Conservation (phyloP, 495 filamentous ascomycete genomes). For the Melanomma pulvis-pyrius region DNA sequence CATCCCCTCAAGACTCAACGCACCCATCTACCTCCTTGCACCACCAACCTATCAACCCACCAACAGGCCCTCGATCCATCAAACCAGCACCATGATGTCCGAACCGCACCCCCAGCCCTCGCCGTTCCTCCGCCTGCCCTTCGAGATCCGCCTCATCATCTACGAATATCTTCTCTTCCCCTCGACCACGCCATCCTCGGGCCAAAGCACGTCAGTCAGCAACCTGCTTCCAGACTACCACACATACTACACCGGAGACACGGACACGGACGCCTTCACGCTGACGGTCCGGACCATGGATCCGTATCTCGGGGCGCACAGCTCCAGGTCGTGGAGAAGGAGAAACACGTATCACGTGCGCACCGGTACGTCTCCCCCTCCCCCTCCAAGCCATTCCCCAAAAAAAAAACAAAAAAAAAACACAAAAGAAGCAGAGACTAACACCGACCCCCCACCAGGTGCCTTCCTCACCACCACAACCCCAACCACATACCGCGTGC, state of each 20-base stretch:
- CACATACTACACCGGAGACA: slow-evolving; percentile 30
- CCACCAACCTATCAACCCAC: too few relatives aligned
- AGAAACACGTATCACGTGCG: slow-evolving; percentile 22
- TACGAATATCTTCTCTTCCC: slow-evolving; percentile 42
- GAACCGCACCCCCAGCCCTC: neutral
- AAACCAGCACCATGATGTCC: neutral
- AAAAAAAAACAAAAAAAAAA: too few relatives aligned
- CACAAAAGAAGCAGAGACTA: too few relatives aligned
- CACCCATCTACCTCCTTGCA: neutral
- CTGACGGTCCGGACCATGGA: slow-evolving; percentile 40
- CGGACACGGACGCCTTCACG: slow-evolving; percentile 17
- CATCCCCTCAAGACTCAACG: neutral
- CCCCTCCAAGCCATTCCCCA: neutral
- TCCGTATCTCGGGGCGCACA: slow-evolving; percentile 25
- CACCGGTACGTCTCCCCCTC: slow-evolving; percentile 15
- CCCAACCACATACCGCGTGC: slow-evolving; percentile 53
- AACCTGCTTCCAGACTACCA: slow-evolving; percentile 34
- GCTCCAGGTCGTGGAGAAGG: slow-evolving; percentile 4
- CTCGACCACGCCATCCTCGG: slow-evolving; percentile 10
- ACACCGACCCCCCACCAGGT: too few relatives aligned
- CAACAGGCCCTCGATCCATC: neutral
- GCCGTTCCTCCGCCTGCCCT: slow-evolving; percentile 47
- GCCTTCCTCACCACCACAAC: slow-evolving; percentile 40
- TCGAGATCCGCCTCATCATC: slow-evolving; percentile 52
- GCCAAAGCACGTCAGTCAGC: neutral